Base-by-base conservation (phyloP, 176 grass and related monocot genomes). In the Phoenix dactylifera region DNA sequence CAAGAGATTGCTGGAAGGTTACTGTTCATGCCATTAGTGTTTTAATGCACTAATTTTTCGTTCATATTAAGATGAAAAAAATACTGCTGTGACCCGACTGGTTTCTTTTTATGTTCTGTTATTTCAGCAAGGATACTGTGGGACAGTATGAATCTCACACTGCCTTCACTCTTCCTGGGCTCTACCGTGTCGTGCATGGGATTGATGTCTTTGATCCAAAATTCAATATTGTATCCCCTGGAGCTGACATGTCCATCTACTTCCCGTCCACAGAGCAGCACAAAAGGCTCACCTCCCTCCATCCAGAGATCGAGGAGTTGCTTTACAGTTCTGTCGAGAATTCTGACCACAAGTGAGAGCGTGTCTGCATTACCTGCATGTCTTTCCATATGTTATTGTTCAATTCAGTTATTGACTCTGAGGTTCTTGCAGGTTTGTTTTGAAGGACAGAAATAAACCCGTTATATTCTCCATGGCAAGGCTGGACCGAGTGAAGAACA, bases 1-100 rank as follows among this genome's bases (percentile, higher is more conserved):
- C 58, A 60, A 60, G 58, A 60, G 58, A 60, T 60, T 30, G 58
- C 58, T n/a, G 58, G 58, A 60, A 60, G 58, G 58, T 60, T 7
- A 32, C 12, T 60, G 3, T 35, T 29, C 24, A 16, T 30, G 17
- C 16, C 2, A 26, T 16, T 4, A 9, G 4, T 32, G 4, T 6
- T 16, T 16, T 15, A 35, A 35, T 60, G 6, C 25, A 60, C 6
- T 17, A 12, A 12, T 2, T 44, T 44, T 12, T 10, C 12, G 35
- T 44, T 44, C 7, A 44, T 10, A 3, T 44, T 2, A 14, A 14
- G 10, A 12, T 12, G 10, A 1, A 44, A 44, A 44, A 30, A 44
- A 44, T 44, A 44, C 35, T 2, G 12, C 6, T 9, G 12, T 44
- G 14, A 44, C 35, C 35, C 12, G 10, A 44, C 35, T 12, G 10